Evolutionary conservation across 208 protist species (phyloP), one percentile per base, ranked within the genome.

Genomic region (Trypanosoma scelopori): DNA sequence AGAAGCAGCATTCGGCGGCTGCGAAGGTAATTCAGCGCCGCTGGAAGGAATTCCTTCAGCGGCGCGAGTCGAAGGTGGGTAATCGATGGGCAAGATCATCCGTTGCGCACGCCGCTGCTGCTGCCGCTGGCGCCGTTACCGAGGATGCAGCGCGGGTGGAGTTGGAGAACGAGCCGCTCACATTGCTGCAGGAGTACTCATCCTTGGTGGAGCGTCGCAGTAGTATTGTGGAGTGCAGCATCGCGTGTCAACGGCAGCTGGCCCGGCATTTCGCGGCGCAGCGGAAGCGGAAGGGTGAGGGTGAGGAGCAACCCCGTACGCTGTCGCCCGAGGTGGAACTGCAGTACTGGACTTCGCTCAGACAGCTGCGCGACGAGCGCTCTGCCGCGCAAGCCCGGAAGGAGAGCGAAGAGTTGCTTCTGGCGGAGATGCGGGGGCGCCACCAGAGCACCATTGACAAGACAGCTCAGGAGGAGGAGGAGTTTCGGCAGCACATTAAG

Each of bases 221-320:
- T 30, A 58, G 41, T 0, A 50, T 84, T 23, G 65, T 93, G 27
- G 87, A 91, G 63, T 70, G 65, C 18, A 94, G 92, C 74, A 41
- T 87, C 1, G 59, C 63, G 12, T 75, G 68, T 41, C 92, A 97
- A 72, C 87, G 89, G 13, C 50, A 78, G n/a, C 55, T 94, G 12
- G 74, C 85, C 3, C 75, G 81, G 25, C 78, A 93, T 79, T 88
- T 95, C 48, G 77, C 79, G 35, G 84, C 92, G 56, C 85, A 92
- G 81, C 90, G 90, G 5, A 68, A 73, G 28, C 76, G 85, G 16
- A 87, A 37, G 32, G 32, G 32, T 5, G 86, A 37, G 32, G 32
- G 32, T 5, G 86, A 92, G 61, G 82, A 88, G 27, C 32, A 28
- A 53, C 72, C 56, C 43, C 73, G 47, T 60, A 51, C 83, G 35